phyloP scores from a whole-genome alignment of 2,329 filamentous ascomycete genomes.

The Aureobasidium sp. region DNA sequence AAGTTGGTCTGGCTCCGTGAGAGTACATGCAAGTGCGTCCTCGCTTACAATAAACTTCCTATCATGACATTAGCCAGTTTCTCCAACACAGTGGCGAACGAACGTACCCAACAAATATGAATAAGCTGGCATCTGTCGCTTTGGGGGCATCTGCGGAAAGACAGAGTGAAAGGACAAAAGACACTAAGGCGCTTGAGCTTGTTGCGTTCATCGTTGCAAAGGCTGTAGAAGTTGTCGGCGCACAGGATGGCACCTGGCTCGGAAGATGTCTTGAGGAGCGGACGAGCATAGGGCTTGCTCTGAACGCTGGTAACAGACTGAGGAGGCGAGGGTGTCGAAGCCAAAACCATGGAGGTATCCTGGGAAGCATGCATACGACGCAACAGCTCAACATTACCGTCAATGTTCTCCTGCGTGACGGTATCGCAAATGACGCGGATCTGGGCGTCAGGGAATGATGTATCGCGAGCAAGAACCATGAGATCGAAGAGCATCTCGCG shows the following conservation, averaged over 20 bases:
- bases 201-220: not conserved
- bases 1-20: not conserved
- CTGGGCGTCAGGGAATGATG: not conserved
- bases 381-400: not conserved
- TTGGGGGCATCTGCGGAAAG: not conserved
- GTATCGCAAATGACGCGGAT: not conserved
- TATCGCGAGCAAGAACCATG: constrained; percentile 8
- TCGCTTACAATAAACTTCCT: not conserved
- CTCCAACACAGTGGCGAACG: no score
- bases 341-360: not conserved
- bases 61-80: not conserved
- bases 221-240: not conserved
- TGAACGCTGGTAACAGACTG: not conserved
- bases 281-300: not conserved
- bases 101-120: constrained; percentile 6
- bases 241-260: not conserved
- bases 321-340: not conserved
- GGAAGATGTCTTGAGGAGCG: not conserved
- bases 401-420: not conserved
- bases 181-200: not conserved
- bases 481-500: not conserved
- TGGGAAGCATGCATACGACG: not conserved
- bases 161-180: not conserved
- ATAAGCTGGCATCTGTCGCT: not conserved
- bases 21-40: not conserved